These are phyloP conservation scores for Kentomonas sorsogonicus DNA, from an alignment of 208 protist genomes.

Conservation along the genomic window DNA sequence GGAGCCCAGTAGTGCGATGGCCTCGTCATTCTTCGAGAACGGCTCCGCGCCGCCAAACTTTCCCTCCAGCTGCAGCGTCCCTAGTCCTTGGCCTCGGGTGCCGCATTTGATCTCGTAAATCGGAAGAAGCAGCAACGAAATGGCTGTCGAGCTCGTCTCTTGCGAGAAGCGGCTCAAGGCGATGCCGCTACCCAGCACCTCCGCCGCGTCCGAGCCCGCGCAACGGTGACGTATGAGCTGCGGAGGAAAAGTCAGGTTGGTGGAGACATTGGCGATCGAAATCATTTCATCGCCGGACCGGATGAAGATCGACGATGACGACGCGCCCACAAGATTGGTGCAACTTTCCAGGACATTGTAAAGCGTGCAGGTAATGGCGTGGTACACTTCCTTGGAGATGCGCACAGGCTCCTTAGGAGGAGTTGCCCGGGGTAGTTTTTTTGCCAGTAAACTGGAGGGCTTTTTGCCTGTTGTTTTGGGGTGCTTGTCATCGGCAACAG, in stretches of 20 bases:
- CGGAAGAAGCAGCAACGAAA: constrained; percentile 64
- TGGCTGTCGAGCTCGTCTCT: constrained; percentile 22
- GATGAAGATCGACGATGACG: constrained; percentile 68
- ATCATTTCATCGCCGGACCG: constrained; percentile 70
- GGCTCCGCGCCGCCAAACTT: constrained; percentile 36
- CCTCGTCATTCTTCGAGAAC: too few species aligned
- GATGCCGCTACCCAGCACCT: constrained; percentile 81
- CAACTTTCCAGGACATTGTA: constrained; percentile 80
- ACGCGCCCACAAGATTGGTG: constrained; percentile 42
- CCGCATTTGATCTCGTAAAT: constrained; percentile 22
- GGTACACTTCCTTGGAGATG: constrained; percentile 68
- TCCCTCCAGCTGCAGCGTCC: constrained; percentile 70
- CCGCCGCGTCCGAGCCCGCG: constrained; percentile 58
- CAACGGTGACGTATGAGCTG: constrained; percentile 63
- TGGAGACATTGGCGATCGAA: constrained; percentile 73
- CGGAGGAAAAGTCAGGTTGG: constrained; percentile 69
- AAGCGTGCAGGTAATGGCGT: constrained; percentile 43
- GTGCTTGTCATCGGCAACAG: not conserved
- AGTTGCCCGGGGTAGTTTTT: constrained; percentile 31
- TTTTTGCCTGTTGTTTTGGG: constrained; percentile 13
- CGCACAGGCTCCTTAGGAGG: constrained; percentile 20
- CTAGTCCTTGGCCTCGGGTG: constrained; percentile 21
- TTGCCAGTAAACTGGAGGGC: constrained; percentile 36
- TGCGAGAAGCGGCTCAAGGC: constrained; percentile 63
- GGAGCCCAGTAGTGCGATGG: too few species aligned